phyloP scores from a whole-genome alignment of 768 basidiomycete species.

The Tylopilus intermedius region DNA sequence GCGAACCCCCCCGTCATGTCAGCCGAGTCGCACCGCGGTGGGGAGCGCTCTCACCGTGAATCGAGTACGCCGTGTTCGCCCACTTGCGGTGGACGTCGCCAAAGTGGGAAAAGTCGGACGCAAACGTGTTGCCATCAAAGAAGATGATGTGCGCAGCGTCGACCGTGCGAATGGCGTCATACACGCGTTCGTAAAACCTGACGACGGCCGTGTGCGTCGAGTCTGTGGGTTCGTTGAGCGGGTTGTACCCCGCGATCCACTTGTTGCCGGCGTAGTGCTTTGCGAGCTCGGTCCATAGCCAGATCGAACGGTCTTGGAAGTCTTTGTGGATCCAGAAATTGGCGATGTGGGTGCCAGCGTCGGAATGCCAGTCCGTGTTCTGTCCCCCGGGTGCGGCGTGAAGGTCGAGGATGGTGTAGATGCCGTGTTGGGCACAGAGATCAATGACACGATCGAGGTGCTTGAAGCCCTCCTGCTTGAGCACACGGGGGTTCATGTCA shows the following conservation, averaged over 20 bases:
- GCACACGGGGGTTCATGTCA: conserved; percentile 74
- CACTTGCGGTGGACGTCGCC: conserved; percentile 58
- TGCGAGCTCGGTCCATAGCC: conserved; percentile 76
- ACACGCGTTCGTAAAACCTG: conserved; percentile 61
- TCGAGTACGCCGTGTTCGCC: conserved; percentile 71
- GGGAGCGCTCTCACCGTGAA: conserved; percentile 48
- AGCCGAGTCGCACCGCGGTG: not conserved
- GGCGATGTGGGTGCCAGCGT: conserved; percentile 64
- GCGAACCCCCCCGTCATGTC: not conserved
- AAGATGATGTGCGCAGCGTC: conserved; percentile 72
- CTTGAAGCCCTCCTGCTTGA: conserved; percentile 71
- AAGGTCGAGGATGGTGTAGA: conserved; percentile 76
- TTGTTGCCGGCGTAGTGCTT: conserved; percentile 70
- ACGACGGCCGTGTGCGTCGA: conserved; percentile 59
- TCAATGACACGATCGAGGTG: conserved; percentile 81
- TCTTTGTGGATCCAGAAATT: conserved; percentile 82
- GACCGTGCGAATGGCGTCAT: conserved; percentile 63
- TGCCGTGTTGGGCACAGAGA: conserved; percentile 67
- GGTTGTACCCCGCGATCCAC: conserved; percentile 87
- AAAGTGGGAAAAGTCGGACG: conserved; percentile 71
- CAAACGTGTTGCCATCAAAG: conserved; percentile 83
- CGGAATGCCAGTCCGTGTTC: conserved; percentile 78
- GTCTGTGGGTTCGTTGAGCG: conserved; percentile 78
- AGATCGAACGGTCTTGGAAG: conserved; percentile 73
- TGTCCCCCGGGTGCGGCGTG: conserved; percentile 75